Conservation (phyloP, 805 yeast genomes). For the Nakazawaea laoshanensis region DNA sequence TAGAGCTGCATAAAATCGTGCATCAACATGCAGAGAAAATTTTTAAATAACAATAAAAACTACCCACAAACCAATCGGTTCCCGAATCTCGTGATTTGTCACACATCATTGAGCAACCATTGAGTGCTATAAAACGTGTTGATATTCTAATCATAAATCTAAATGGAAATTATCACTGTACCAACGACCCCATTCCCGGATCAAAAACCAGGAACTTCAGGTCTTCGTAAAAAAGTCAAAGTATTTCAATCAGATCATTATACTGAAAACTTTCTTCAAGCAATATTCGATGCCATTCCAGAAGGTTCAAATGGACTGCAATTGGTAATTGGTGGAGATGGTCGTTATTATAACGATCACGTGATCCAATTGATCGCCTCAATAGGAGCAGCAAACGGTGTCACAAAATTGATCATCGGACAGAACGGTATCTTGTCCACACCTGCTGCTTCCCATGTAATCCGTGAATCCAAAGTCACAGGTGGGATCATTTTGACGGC, state of each 20-base stretch:
- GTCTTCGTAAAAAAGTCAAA: slow-evolving; percentile 83
- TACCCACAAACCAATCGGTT: no score
- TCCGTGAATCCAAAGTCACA: slow-evolving; percentile 57
- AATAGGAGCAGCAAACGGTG: slow-evolving; percentile 90
- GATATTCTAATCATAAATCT: no score
- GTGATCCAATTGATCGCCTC: slow-evolving; percentile 76
- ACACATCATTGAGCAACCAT: no score
- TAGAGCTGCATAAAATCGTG: no score
- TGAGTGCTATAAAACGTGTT: no score
- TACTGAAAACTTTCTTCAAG: slow-evolving; percentile 90
- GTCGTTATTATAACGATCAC: slow-evolving; percentile 79
- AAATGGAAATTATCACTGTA: slow-evolving; percentile 20
- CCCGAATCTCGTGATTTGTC: no score
- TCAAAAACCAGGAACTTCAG: slow-evolving; percentile 98
- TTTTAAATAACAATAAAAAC: no score
- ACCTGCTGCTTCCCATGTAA: slow-evolving; percentile 93
- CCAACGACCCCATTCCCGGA: slow-evolving; percentile 73
- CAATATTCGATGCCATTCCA: slow-evolving; percentile 79
- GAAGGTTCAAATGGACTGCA: slow-evolving; percentile 73
- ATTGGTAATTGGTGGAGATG: slow-evolving; percentile 94
- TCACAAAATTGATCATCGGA: slow-evolving; percentile 76
- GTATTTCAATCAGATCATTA: slow-evolving; percentile 74
- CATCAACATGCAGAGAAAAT: no score
- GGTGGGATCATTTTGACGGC: slow-evolving; percentile 97
- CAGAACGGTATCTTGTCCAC: slow-evolving; percentile 85